Evolutionary conservation across 2,329 filamentous ascomycete species (phyloP).

Genomic region (Biscogniauxia mediterranea): DNA sequence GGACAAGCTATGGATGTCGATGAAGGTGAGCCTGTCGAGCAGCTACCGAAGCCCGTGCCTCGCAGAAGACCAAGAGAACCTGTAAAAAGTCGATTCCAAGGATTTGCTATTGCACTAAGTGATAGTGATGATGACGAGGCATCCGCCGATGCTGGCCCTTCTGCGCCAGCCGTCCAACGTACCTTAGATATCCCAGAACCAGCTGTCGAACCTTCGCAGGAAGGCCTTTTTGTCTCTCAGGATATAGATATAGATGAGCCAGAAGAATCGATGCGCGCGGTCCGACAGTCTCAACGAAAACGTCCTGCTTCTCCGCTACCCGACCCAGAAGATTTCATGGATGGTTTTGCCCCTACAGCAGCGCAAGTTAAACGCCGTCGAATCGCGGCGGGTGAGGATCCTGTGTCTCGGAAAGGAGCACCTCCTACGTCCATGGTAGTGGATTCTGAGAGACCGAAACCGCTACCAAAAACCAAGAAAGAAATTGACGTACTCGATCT

Average conservation of each 20-base stretch:
- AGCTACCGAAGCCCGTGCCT: slow-evolving; percentile 12
- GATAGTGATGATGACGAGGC: slow-evolving; percentile 37
- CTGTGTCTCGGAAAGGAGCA: slow-evolving; percentile 35
- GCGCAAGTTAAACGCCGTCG: slow-evolving; percentile 77
- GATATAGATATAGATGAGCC: slow-evolving; percentile 31
- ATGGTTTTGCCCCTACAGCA: slow-evolving; percentile 72
- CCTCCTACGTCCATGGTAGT: slow-evolving; percentile 28
- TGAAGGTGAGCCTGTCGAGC: slow-evolving; percentile 9
- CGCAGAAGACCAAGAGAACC: slow-evolving; percentile 39
- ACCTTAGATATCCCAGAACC: slow-evolving; percentile 4
- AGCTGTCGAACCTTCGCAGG: slow-evolving; percentile 35
- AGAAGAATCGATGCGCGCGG: slow-evolving; percentile 20
- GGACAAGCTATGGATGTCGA: slow-evolving; percentile 29
- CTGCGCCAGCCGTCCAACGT: slow-evolving; percentile 6
- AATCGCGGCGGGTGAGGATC: slow-evolving; percentile 56
- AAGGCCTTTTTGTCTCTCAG: slow-evolving; percentile 59
- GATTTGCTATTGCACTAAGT: slow-evolving; percentile 56
- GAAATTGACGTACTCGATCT: slow-evolving; percentile 69
- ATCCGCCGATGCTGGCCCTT: slow-evolving; percentile 5
- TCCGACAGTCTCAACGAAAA: slow-evolving; percentile 41
- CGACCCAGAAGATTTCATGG: slow-evolving; percentile 58
- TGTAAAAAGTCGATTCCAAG: slow-evolving; percentile 63
- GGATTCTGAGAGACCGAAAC: slow-evolving; percentile 34
- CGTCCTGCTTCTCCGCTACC: slow-evolving; percentile 41
- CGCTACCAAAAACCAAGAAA: slow-evolving; percentile 46